A percentile compares a stretch with the other conserved stretches of the same genome.
Conservation (phyloP, 169 alveolate genomes). For the Plasmodium gallinaceum region DNA sequence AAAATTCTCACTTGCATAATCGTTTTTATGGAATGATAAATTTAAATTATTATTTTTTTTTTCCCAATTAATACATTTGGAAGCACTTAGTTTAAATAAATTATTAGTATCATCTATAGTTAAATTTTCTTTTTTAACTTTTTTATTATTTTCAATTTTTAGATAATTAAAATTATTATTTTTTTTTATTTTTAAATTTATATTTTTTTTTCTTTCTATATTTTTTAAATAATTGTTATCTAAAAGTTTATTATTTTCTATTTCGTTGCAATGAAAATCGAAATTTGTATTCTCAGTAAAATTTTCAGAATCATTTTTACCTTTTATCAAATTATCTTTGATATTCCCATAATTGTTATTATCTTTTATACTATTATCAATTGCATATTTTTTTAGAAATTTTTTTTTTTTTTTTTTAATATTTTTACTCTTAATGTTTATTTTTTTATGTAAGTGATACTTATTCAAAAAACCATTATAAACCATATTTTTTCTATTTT, state of each 20-base stretch:
- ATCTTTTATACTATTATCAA: background rate
- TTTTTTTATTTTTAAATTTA: background rate
- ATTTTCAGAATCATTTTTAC: background rate
- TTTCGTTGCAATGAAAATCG: background rate
- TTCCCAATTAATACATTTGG: background rate
- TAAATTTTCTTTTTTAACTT: background rate
- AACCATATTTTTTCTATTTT: slow-evolving; percentile 1
- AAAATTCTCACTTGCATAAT: background rate
- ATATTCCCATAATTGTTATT: background rate
- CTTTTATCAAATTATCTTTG: background rate
- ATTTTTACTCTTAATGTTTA: background rate
- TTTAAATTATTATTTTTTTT: background rate
- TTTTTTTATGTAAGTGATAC: background rate
- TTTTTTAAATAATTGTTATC: background rate
- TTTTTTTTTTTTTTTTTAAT: background rate
- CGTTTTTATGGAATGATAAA: background rate
- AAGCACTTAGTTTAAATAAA: background rate
- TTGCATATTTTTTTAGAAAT: background rate
- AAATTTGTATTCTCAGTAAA: background rate
- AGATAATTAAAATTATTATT: background rate
- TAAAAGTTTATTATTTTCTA: background rate
- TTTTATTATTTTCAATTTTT: background rate
- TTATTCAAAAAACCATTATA: background rate
- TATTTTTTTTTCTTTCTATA: background rate
- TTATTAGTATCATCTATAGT: background rate